phyloP scores from a whole-genome alignment of 805 yeast genomes.

The Torulaspora franciscae region DNA sequence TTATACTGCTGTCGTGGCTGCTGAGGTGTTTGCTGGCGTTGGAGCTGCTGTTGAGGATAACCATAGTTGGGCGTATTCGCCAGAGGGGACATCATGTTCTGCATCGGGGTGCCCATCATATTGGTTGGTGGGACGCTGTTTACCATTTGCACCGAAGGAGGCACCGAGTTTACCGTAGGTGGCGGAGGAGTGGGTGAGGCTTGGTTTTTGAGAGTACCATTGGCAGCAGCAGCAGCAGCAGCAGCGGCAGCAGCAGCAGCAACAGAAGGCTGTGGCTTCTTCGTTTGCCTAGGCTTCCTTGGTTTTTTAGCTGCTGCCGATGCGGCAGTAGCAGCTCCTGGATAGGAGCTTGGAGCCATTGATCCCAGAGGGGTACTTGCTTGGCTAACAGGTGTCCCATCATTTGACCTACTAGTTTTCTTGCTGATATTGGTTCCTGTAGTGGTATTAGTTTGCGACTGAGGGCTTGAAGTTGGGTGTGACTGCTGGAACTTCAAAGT shows the following conservation, averaged over 20 bases:
- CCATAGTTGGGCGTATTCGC: slow-evolving; percentile 9
- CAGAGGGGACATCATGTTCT: slow-evolving; percentile 20
- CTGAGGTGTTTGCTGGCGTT: slow-evolving; percentile 10
- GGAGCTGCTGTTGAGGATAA: slow-evolving; percentile 7
- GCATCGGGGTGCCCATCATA: slow-evolving; percentile 25
- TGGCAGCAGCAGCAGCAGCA: slow-evolving; percentile 2
- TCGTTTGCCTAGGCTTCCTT: slow-evolving; percentile 28
- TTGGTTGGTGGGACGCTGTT: slow-evolving; percentile 22
- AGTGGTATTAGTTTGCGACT: background rate
- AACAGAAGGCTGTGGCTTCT: slow-evolving; percentile 10
- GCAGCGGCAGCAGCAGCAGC: slow-evolving; percentile 8
- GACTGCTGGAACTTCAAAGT: slow-evolving; percentile 13
- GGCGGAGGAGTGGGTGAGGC: slow-evolving; percentile 10
- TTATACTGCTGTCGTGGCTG: slow-evolving; percentile 10
- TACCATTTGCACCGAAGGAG: slow-evolving; percentile 15
- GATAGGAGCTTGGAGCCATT: slow-evolving; percentile 7
- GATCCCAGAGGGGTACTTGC: slow-evolving; percentile 17
- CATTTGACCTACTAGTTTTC: slow-evolving; percentile 16
- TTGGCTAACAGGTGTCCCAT: slow-evolving; percentile 18
- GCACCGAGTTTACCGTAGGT: slow-evolving; percentile 4
- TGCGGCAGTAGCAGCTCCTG: slow-evolving; percentile 13
- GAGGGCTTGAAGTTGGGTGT: slow-evolving; percentile 6
- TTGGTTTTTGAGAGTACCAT: slow-evolving; percentile 4
- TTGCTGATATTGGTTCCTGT: slow-evolving; percentile 1
- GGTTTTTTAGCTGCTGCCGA: slow-evolving; percentile 24